A percentile compares a stretch with the other conserved stretches of the same genome.
Evolutionary conservation across 1,284 basidiomycete genomes (phyloP).

Genomic region (Rhizoctonia solani): DNA sequence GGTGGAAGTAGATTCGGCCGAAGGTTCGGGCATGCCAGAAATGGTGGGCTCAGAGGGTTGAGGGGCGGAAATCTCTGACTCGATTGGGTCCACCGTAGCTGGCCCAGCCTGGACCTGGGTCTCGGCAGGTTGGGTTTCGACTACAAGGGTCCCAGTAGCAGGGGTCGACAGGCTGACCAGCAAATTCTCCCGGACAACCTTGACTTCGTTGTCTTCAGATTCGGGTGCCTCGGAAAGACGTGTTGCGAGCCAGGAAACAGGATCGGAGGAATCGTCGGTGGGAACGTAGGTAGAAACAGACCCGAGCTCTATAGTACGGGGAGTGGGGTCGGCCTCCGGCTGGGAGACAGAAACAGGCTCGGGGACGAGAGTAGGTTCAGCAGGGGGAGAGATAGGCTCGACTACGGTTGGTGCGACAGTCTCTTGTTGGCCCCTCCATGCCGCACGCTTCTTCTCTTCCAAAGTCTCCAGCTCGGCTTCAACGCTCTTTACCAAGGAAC

Average conservation of each 20-base stretch:
- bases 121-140: neutral
- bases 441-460: constrained; percentile 50
- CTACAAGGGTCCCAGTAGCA: neutral
- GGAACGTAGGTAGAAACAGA: constrained; percentile 36
- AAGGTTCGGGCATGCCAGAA: neutral
- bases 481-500: constrained; percentile 60
- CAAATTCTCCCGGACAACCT: constrained; percentile 9
- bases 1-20: neutral
- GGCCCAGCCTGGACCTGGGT: neutral
- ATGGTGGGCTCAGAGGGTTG: neutral
- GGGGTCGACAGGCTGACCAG: neutral
- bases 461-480: constrained; percentile 63
- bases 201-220: constrained; percentile 13
- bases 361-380: neutral
- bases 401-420: constrained; percentile 2
- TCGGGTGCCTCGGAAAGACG: neutral
- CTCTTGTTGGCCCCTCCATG: constrained; percentile 41
- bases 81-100: neutral
- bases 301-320: constrained; percentile 20
- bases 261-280: neutral
- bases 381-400: constrained; percentile 25
- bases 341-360: neutral
- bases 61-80: neutral
- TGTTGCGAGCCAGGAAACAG: neutral
- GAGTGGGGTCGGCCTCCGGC: too few species aligned